Percentiles rank a stretch among this genome's conserved stretches.
Conservation (phyloP, 305 asterid genomes). For the Stenogyne calaminthoides region DNA sequence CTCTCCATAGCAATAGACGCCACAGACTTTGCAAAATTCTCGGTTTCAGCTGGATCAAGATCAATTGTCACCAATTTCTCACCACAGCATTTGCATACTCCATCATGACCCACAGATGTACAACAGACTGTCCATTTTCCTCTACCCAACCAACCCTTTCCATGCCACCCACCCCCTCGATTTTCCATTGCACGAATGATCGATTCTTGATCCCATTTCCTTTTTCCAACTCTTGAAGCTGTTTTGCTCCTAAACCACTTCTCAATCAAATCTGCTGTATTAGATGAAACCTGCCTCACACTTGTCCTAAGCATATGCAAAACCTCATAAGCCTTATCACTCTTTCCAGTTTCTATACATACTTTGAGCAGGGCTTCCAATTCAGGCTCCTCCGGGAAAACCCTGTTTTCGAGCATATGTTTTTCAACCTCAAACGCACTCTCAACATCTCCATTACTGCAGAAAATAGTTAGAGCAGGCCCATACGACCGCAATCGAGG, state of each 20-base stretch:
- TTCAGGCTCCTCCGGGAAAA: constrained; percentile 79
- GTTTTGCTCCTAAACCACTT: constrained; percentile 72
- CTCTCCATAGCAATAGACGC: constrained; percentile 73
- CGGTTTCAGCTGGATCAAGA: constrained; percentile 82
- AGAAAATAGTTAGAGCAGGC: constrained; percentile 75
- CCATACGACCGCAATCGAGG: constrained; percentile 76
- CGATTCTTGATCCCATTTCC: constrained; percentile 62
- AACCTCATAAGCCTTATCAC: constrained; percentile 68
- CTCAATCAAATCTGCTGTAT: constrained; percentile 70
- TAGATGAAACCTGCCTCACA: constrained; percentile 67
- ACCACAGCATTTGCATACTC: constrained; percentile 68
- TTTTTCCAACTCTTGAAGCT: constrained; percentile 74
- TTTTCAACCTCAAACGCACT: constrained; percentile 71
- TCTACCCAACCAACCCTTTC: constrained; percentile 78
- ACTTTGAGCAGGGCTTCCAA: constrained; percentile 65
- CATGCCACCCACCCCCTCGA: constrained; percentile 96
- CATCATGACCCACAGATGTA: constrained; percentile 59
- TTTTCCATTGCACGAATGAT: constrained; percentile 51
- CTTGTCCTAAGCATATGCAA: constrained; percentile 75
- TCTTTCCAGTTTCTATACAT: constrained; percentile 60
- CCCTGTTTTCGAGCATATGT: constrained; percentile 72
- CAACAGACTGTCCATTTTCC: constrained; percentile 70
- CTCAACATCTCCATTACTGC: constrained; percentile 65
- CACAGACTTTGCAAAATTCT: constrained; percentile 71
- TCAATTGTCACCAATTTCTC: constrained; percentile 72